phyloP scores from a whole-genome alignment of 768 basidiomycete species.

The Leccinum truebloodii region DNA sequence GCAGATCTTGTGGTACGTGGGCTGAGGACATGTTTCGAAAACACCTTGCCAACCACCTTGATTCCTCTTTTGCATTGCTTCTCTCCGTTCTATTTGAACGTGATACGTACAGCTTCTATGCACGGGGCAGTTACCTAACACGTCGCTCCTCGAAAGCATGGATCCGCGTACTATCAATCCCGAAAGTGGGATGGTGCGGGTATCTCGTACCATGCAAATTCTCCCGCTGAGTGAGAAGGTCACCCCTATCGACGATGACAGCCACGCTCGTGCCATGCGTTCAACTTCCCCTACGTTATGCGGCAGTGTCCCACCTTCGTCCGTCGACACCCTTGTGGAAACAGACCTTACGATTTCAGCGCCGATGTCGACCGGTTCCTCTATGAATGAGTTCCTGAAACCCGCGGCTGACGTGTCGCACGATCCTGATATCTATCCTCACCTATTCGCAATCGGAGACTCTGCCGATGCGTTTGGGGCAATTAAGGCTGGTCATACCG shows the following conservation, averaged over 20 bases:
- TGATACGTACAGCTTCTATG: conserved; percentile 47
- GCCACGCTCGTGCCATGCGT: not conserved
- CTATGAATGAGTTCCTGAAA: not conserved
- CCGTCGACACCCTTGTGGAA: conserved; percentile 15
- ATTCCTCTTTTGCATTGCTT: not conserved
- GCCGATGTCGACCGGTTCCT: not conserved
- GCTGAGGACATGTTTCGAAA: not conserved
- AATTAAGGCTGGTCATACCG: conserved; percentile 58
- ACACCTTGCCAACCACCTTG: not conserved
- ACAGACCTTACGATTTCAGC: not conserved
- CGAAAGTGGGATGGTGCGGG: conserved; percentile 42
- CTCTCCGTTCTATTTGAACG: not conserved
- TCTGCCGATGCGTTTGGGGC: conserved; percentile 66
- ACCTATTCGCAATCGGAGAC: conserved; percentile 65
- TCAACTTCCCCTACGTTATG: conserved; percentile 10
- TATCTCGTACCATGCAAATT: conserved; percentile 55
- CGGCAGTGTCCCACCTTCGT: conserved; percentile 9
- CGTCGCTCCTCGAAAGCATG: conserved; percentile 43
- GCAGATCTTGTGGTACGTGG: conserved; percentile 53
- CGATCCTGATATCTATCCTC: conserved; percentile 35
- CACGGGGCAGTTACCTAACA: conserved; percentile 63
- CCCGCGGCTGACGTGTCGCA: conserved; percentile 24
- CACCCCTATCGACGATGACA: not conserved
- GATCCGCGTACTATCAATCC: conserved; percentile 43
- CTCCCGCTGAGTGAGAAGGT: conserved; percentile 1